Conservation (phyloP, 176 grass and related monocot genomes). For the Poa annua region DNA sequence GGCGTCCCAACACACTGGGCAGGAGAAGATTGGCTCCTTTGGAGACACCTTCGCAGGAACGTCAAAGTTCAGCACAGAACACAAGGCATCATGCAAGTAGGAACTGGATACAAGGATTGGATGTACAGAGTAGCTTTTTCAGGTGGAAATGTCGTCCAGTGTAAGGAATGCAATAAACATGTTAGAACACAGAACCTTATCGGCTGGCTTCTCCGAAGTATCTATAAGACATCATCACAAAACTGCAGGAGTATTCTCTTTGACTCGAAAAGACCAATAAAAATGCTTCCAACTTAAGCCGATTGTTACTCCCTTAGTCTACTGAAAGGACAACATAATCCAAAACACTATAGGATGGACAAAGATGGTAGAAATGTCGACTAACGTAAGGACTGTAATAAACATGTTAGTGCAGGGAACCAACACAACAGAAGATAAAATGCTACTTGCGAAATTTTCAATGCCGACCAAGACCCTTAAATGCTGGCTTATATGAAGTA, state of each 20-base stretch:
- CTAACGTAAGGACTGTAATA: no score
- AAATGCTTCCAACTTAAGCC: background rate
- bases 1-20: slow-evolving; percentile 78
- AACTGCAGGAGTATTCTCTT: background rate
- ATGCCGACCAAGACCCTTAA: no score
- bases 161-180: background rate
- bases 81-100: background rate
- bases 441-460: no score
- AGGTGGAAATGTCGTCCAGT: background rate
- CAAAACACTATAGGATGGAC: background rate
- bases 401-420: no score
- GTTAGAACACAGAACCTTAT: background rate
- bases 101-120: slow-evolving; percentile 13
- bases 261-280: background rate
- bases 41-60: slow-evolving; percentile 27
- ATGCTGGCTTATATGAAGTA: no score
- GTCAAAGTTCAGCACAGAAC: background rate
- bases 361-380: no score
- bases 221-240: background rate
- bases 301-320: background rate
- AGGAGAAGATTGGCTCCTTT: slow-evolving; percentile 69
- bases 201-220: background rate
- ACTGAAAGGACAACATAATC: background rate
- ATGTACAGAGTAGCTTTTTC: slow-evolving; percentile 5
- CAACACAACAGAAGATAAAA: no score